phyloP scores from a whole-genome alignment of 1,284 basidiomycete genomes.

The Fereydounia khargensis region DNA sequence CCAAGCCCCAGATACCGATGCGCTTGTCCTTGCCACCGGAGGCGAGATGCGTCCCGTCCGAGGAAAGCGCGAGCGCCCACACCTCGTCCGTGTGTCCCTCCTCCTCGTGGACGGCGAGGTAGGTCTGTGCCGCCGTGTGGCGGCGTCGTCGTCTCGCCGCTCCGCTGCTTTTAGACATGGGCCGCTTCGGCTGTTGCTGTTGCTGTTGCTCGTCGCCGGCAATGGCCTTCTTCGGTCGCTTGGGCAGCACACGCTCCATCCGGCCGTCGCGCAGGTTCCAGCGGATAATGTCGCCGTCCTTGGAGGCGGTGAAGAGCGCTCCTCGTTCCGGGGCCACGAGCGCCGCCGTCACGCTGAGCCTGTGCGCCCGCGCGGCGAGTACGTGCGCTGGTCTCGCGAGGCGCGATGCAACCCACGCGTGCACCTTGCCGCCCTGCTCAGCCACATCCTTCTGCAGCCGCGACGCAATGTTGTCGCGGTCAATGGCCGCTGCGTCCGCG shows the following conservation, averaged over 20 bases:
- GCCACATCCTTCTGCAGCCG: slow-evolving; percentile 66
- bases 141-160: slow-evolving; percentile 15
- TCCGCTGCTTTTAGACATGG: slow-evolving; percentile 30
- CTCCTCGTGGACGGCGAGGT: slow-evolving; percentile 53
- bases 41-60: slow-evolving; percentile 79
- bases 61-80: slow-evolving; percentile 75
- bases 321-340: slow-evolving; percentile 69
- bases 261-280: slow-evolving; percentile 52
- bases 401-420: slow-evolving; percentile 65
- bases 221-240: slow-evolving; percentile 4
- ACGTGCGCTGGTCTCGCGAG: slow-evolving; percentile 42
- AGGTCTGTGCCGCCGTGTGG: slow-evolving; percentile 2
- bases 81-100: slow-evolving; percentile 83
- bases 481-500: slow-evolving; percentile 88
- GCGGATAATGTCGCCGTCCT: slow-evolving; percentile 49
- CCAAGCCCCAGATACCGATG: slow-evolving; percentile 46
- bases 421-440: slow-evolving; percentile 64
- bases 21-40: slow-evolving; percentile 79
- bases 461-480: slow-evolving; percentile 84
- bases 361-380: slow-evolving; percentile 67
- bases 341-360: slow-evolving; percentile 73
- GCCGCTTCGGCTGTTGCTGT: neutral
- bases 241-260: slow-evolving; percentile 34
- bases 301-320: slow-evolving; percentile 61
- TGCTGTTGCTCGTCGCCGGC: slow-evolving; percentile 1